Evolutionary conservation across 192 early-diverging fungal species (phyloP).

Genomic region (Coemansia sp.): DNA sequence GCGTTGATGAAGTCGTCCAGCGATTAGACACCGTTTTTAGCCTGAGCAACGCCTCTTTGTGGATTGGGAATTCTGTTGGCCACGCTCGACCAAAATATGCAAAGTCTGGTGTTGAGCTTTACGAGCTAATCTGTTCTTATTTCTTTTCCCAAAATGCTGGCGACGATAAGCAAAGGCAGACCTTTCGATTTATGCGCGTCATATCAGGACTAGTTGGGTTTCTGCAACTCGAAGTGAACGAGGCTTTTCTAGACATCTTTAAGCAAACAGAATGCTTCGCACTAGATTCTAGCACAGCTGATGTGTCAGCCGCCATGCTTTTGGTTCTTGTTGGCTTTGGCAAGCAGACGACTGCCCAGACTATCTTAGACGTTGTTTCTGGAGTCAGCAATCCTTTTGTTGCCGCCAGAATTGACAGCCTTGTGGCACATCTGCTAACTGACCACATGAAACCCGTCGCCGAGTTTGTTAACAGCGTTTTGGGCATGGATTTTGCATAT

Average conservation of each 20-base stretch:
- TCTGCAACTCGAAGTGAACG: conserved; percentile 26
- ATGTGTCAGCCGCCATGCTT: conserved; percentile 26
- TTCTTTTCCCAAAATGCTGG: background rate
- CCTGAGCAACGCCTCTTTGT: conserved; percentile 20
- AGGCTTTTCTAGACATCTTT: conserved; percentile 24
- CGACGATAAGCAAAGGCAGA: conserved; percentile 12
- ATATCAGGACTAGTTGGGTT: conserved; percentile 35
- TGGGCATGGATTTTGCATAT: conserved; percentile 45
- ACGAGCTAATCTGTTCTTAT: conserved; percentile 12
- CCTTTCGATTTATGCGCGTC: conserved; percentile 17
- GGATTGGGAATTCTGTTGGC: conserved; percentile 29
- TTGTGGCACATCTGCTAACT: conserved; percentile 28
- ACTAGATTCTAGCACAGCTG: background rate
- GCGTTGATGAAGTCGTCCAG: conserved; percentile 11
- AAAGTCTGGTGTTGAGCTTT: conserved; percentile 25
- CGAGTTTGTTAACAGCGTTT: conserved; percentile 14
- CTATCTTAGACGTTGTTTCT: conserved; percentile 13
- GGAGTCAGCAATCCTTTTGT: conserved; percentile 2
- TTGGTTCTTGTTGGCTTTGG: conserved; percentile 37
- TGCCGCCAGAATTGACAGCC: conserved; percentile 28
- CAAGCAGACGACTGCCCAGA: conserved; percentile 9
- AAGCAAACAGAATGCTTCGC: conserved; percentile 10
- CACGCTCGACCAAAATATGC: conserved; percentile 25
- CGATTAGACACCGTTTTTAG: conserved; percentile 23
- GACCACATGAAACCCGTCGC: conserved; percentile 24